Percentiles rank a stretch among this genome's conserved stretches.
Evolutionary conservation across 345 rosid species (phyloP).

Genomic region (Pseudoturritis turrita): DNA sequence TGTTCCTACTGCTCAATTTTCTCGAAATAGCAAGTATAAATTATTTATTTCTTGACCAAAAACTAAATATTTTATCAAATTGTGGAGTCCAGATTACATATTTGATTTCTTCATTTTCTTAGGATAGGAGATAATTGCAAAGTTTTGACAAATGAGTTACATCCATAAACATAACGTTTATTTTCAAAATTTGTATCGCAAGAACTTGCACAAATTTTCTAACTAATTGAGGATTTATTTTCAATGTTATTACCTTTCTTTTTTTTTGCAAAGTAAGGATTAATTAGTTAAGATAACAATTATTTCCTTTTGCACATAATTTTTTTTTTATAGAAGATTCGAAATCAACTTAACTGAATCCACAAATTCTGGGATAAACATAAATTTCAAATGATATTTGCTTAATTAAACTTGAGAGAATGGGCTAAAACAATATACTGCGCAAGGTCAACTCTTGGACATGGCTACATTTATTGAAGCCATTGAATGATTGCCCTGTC

Average conservation of each 20-base stretch:
- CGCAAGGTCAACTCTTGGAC: neutral
- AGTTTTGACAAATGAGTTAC: too few species aligned
- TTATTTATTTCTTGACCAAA: too few species aligned
- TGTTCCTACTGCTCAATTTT: neutral
- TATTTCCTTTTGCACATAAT: too few species aligned
- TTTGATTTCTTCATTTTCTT: too few species aligned
- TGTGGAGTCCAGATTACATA: neutral
- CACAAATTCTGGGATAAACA: neutral
- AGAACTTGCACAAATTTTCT: too few species aligned
- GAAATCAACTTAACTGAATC: neutral
- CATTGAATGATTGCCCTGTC: slow-evolving; percentile 3
- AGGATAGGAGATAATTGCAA: too few species aligned
- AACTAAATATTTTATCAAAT: neutral
- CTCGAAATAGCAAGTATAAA: neutral
- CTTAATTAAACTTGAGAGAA: neutral
- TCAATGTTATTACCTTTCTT: too few species aligned
- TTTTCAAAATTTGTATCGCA: too few species aligned
- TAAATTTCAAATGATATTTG: neutral
- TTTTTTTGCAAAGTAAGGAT: too few species aligned
- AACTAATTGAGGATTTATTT: too few species aligned
- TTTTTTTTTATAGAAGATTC: neutral
- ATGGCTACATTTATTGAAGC: slow-evolving; percentile 11
- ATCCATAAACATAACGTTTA: too few species aligned
- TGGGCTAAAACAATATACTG: neutral
- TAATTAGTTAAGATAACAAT: too few species aligned